Percentiles rank a stretch among this genome's conserved stretches.
phyloP scores from a whole-genome alignment of 257 asterid species.

The Verbena officinalis region DNA sequence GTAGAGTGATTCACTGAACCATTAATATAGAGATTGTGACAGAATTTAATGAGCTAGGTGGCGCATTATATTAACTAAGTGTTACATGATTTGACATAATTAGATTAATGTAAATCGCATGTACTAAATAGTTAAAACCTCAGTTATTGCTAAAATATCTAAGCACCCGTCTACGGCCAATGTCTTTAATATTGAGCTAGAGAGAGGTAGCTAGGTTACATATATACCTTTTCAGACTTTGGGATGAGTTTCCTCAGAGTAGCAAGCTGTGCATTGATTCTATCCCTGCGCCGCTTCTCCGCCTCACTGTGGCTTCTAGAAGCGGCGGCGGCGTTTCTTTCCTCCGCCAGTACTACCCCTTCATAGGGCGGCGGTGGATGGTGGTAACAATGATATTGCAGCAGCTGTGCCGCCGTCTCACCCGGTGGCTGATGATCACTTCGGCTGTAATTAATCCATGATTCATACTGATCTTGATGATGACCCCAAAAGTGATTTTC shows the following conservation, averaged over 20 bases:
- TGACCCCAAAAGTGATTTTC: constrained; percentile 41
- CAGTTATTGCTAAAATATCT: background rate
- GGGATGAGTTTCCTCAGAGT: constrained; percentile 80
- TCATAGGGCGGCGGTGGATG: constrained; percentile 28
- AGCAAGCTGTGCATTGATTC: constrained; percentile 82
- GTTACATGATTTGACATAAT: too few species aligned
- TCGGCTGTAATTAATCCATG: constrained; percentile 14
- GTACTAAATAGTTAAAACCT: background rate
- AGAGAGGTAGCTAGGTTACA: background rate
- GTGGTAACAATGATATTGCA: constrained; percentile 29
- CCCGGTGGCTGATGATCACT: constrained; percentile 33
- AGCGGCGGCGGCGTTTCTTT: constrained; percentile 34
- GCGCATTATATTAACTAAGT: too few species aligned
- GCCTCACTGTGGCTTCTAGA: constrained; percentile 85
- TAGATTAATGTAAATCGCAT: too few species aligned
- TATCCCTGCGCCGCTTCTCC: constrained; percentile 83
- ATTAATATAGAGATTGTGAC: too few species aligned
- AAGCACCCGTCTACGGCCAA: too few species aligned
- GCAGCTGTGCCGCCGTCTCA: constrained; percentile 25
- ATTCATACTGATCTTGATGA: constrained; percentile 7
- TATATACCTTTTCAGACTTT: constrained; percentile 67
- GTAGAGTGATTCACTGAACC: too few species aligned
- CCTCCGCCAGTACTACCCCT: constrained; percentile 40
- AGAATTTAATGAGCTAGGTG: too few species aligned
- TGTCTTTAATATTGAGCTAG: too few species aligned